Percentiles rank a stretch among this genome's conserved stretches.
These are phyloP conservation scores for Flaveria bidentis DNA, from an alignment of 129 eudicot species.

Conservation along the genomic window DNA sequence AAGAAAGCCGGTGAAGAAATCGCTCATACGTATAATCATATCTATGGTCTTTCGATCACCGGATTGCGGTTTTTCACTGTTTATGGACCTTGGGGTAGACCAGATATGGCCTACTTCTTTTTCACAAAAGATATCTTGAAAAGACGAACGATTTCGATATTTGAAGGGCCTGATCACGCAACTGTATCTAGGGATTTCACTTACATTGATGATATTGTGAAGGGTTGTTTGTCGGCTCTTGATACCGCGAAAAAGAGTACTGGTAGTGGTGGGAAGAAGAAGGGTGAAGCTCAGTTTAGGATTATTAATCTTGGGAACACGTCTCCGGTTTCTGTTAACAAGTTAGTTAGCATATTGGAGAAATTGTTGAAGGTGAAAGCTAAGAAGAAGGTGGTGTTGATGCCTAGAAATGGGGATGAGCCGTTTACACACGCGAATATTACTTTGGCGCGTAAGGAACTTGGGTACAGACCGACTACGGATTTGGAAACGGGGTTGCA, in stretches of 20 bases:
- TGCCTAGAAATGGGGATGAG: conserved; percentile 73
- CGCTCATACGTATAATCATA: conserved; percentile 65
- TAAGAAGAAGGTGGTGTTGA: conserved; percentile 49
- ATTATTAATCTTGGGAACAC: conserved; percentile 68
- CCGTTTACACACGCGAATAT: conserved; percentile 63
- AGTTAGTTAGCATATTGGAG: conserved; percentile 62
- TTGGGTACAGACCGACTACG: conserved; percentile 53
- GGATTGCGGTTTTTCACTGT: conserved; percentile 66
- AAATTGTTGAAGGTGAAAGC: conserved; percentile 67
- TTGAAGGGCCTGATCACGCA: conserved; percentile 54
- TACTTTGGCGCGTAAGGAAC: conserved; percentile 53
- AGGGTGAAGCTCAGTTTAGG: conserved; percentile 61
- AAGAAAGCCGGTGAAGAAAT: conserved; percentile 79
- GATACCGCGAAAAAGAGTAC: conserved; percentile 67
- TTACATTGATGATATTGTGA: conserved; percentile 70
- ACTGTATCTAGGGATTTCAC: conserved; percentile 66
- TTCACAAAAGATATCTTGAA: conserved; percentile 62
- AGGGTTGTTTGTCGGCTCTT: conserved; percentile 59
- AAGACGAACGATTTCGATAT: conserved; percentile 49
- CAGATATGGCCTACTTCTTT: conserved; percentile 75
- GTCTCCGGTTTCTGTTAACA: conserved; percentile 53
- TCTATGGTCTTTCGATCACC: conserved; percentile 61
- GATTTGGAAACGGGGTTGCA: conserved; percentile 64
- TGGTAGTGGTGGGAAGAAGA: conserved; percentile 65
- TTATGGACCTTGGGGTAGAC: conserved; percentile 80